Evolutionary conservation across 1,284 basidiomycete species (phyloP).

Genomic region (Omphalotus olearius): DNA sequence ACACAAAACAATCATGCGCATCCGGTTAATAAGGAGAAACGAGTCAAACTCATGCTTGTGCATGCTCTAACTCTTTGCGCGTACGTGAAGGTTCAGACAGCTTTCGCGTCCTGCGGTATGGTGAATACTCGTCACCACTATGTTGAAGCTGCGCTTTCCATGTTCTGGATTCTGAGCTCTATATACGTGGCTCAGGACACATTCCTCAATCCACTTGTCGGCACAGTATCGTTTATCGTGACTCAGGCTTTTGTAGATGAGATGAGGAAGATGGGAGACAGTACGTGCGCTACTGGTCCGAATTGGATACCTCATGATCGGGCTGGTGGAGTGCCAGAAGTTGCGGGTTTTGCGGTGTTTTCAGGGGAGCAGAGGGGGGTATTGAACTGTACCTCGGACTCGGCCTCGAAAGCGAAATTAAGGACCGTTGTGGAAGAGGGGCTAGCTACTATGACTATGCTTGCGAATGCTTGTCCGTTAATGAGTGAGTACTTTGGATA

Average conservation of each 20-base stretch:
- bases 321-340: neutral
- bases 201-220: neutral
- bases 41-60: neutral
- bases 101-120: neutral
- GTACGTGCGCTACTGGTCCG: neutral
- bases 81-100: neutral
- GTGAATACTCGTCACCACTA: neutral
- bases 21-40: neutral
- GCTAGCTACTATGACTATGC: conserved; percentile 3
- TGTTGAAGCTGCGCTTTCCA: neutral
- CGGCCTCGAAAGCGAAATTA: neutral
- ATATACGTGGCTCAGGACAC: neutral
- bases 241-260: neutral
- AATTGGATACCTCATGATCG: neutral
- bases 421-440: neutral
- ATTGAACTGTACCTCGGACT: neutral
- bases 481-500: conserved; percentile 2
- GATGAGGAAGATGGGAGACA: neutral
- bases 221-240: neutral
- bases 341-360: neutral
- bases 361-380: neutral
- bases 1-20: neutral
- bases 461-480: conserved; percentile 3
- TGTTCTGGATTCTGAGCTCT: neutral
- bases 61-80: neutral